phyloP scores from a whole-genome alignment of 1,284 basidiomycete genomes.

The Fistulinella staudtii region DNA sequence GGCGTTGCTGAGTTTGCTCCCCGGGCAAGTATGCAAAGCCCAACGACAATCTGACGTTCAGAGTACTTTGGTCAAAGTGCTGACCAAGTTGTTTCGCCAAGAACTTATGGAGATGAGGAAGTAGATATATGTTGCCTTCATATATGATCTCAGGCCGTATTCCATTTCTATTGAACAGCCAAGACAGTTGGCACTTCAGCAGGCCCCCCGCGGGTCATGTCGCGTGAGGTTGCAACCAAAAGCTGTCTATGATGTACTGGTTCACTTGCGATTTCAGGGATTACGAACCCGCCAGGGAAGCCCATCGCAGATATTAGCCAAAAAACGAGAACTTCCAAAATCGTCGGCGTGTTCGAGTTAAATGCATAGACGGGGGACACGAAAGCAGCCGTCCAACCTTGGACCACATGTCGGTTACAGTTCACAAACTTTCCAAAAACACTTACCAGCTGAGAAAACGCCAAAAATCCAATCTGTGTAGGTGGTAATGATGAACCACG shows the following conservation, averaged over 20 bases:
- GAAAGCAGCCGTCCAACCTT: conserved; percentile 55
- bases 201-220: conserved; percentile 32
- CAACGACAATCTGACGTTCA: too few relatives aligned
- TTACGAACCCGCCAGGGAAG: conserved; percentile 34
- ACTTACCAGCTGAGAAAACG: conserved; percentile 56
- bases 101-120: background rate
- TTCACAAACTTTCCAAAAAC: background rate
- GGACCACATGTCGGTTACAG: conserved; percentile 4
- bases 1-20: too few relatives aligned
- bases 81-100: too few relatives aligned
- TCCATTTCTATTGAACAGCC: background rate
- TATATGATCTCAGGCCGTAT: too few relatives aligned
- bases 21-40: too few relatives aligned
- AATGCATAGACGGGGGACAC: conserved; percentile 43
- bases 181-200: conserved; percentile 20
- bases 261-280: conserved; percentile 43
- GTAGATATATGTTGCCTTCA: background rate
- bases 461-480: conserved; percentile 72
- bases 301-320: conserved; percentile 52
- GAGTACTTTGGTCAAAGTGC: too few relatives aligned
- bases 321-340: conserved; percentile 47
- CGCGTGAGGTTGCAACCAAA: conserved; percentile 41
- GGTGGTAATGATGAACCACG: conserved; percentile 64
- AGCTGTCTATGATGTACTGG: conserved; percentile 28
- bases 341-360: conserved; percentile 39